Conservation (phyloP, 2,329 filamentous ascomycete species). For the Aspergillus sclerotialis region DNA sequence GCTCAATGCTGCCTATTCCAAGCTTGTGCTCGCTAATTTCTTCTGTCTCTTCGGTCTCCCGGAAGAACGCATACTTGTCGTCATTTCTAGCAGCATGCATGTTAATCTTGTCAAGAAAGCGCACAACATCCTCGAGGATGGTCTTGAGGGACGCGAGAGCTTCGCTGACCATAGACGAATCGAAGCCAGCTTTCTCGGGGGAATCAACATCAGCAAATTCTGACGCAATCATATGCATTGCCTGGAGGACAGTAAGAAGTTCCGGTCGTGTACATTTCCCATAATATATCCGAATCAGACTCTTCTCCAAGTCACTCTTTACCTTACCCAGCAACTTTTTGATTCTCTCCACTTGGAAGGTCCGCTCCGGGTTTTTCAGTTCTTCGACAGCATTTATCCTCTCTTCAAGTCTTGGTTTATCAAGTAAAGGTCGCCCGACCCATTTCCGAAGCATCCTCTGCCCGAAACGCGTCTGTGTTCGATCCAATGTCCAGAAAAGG, state of each 20-base stretch:
- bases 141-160: conserved; percentile 69
- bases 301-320: conserved; percentile 81
- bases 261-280: conserved; percentile 90
- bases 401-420: conserved; percentile 66
- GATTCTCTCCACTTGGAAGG: conserved; percentile 64
- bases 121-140: conserved; percentile 65
- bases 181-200: conserved; percentile 63
- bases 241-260: conserved; percentile 75
- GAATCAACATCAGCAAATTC: conserved; percentile 65
- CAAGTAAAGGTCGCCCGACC: conserved; percentile 84
- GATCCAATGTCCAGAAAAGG: conserved; percentile 91
- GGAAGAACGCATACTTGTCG: conserved; percentile 93
- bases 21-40: conserved; percentile 83
- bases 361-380: conserved; percentile 62
- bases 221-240: conserved; percentile 70
- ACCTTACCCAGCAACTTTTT: conserved; percentile 63
- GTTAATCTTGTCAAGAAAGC: conserved; percentile 79
- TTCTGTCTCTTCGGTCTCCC: conserved; percentile 79
- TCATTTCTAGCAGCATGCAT: conserved; percentile 72
- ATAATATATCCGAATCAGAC: conserved; percentile 92
- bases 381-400: conserved; percentile 82
- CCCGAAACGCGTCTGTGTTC: conserved; percentile 83
- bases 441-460: conserved; percentile 84
- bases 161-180: conserved; percentile 60
- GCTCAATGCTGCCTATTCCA: conserved; percentile 84